These are phyloP conservation scores for Ustilago cynodontis DNA, from an alignment of 1,284 basidiomycete genomes.

Conservation along the genomic window DNA sequence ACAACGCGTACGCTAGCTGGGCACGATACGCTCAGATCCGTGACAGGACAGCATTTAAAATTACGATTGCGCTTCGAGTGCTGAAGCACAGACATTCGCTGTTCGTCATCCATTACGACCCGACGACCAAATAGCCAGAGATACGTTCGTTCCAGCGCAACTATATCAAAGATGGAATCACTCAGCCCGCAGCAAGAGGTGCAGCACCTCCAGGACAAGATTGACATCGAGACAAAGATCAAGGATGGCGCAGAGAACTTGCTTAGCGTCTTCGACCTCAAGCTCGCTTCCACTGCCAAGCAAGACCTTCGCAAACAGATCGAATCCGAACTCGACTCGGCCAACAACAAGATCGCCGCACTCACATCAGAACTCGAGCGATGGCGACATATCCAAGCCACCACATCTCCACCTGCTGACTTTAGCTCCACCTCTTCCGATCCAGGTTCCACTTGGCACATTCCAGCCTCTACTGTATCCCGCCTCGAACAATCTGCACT, in stretches of 20 bases:
- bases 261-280: constrained; percentile 75
- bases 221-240: constrained; percentile 80
- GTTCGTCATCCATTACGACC: too few species aligned
- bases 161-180: constrained; percentile 14
- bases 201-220: constrained; percentile 76
- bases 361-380: constrained; percentile 77
- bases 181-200: constrained; percentile 72
- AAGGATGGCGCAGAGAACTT: constrained; percentile 87
- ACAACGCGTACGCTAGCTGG: background rate
- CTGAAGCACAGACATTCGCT: too few species aligned
- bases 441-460: constrained; percentile 29
- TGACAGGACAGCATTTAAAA: too few species aligned
- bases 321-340: constrained; percentile 80
- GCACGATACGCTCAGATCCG: too few species aligned
- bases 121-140: too few species aligned
- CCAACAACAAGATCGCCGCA: constrained; percentile 78
- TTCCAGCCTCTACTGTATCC: constrained; percentile 30
- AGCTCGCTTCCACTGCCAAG: constrained; percentile 70
- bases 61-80: too few species aligned
- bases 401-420: constrained; percentile 25
- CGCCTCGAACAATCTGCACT: constrained; percentile 48
- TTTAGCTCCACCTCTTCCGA: constrained; percentile 12
- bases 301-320: constrained; percentile 79
- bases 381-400: constrained; percentile 46
- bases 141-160: background rate